Evolutionary conservation across 1,139 yeast genomes (phyloP), one percentile per base, ranked within the genome.

Genomic region (Taphrina deformans): DNA sequence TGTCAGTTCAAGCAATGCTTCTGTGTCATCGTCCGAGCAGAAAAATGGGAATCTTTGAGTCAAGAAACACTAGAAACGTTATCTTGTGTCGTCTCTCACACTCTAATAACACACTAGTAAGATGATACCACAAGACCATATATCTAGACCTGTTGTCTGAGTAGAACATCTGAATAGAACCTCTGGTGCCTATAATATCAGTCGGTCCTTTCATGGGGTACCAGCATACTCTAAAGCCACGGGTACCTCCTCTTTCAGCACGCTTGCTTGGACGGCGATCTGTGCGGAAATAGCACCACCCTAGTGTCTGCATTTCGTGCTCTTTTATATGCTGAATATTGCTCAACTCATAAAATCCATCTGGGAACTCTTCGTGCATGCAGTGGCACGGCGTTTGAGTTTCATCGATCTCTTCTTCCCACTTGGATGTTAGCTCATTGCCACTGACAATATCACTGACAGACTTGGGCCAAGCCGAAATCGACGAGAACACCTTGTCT

Each of bases 171-270:
- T 86, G 75, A 87, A 81, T 58, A 87, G 76, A 7, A 87, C 92
- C 73, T 87, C 93, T 0, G 93, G 92, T 0, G 93, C 92, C 72
- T 59, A 29, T 6, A 7, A 24, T 38, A 35, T 51, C 44, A 51
- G 44, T 33, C 29, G 2, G 14, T n/a, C n/a, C 14, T 31, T 16
- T 4, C 6, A 16, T 33, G 12, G 21, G 2, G 40, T 18, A 44
- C 18, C 16, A 12, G 21, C 61, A 31, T 27, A 59, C 63, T 2
- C 93, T 79, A 72, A 87, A 87, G 0, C 93, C 93, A 72, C 95
- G 80, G 0, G 96, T 88, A 1, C 96, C 96, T 1, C 95, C 96
- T 73, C 96, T 82, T 71, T 88, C 88, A 1, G 95, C 95, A 67
- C 95, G 79, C 31, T 66, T 66, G 16, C 26, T 29, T 12, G 63